These are phyloP conservation scores for Smittium culicis DNA, from an alignment of 371 early-diverging fungal species.

Conservation along the genomic window DNA sequence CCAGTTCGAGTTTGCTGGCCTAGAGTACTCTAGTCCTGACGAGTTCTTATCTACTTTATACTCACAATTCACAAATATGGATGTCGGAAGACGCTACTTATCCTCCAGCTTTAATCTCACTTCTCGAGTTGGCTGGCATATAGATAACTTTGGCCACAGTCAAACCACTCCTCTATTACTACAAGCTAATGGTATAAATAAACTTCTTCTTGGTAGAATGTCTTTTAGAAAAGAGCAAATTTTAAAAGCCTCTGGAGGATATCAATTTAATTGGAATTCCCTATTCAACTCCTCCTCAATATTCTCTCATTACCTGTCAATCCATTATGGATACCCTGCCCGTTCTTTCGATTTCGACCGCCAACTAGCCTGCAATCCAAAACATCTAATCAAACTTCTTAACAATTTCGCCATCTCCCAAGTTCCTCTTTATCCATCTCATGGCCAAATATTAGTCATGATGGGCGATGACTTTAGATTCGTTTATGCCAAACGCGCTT, in stretches of 20 bases:
- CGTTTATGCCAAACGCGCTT: conserved; percentile 16
- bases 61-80: conserved; percentile 24
- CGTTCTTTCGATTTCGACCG: conserved; percentile 23
- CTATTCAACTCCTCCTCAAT: not conserved
- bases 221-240: conserved; percentile 17
- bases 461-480: conserved; percentile 31
- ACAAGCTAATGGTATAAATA: conserved; percentile 17
- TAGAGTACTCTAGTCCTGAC: conserved; percentile 27
- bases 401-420: conserved; percentile 16
- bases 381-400: conserved; percentile 17
- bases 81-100: conserved; percentile 21
- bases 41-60: conserved; percentile 30
- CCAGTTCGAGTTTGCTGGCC: conserved; percentile 25
- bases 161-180: conserved; percentile 19
- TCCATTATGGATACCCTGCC: conserved; percentile 23
- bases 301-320: conserved; percentile 24
- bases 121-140: conserved; percentile 24
- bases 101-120: conserved; percentile 14
- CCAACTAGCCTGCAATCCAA: conserved; percentile 13
- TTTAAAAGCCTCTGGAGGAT: conserved; percentile 9
- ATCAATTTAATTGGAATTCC: conserved; percentile 26
- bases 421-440: conserved; percentile 23
- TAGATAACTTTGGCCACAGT: conserved; percentile 28
- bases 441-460: conserved; percentile 29
- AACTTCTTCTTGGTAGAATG: conserved; percentile 27